Evolutionary conservation across 108 stramenopile genomes (phyloP), one percentile per base, ranked within the genome.

Genomic region (Pseudonitzschia pungens): DNA sequence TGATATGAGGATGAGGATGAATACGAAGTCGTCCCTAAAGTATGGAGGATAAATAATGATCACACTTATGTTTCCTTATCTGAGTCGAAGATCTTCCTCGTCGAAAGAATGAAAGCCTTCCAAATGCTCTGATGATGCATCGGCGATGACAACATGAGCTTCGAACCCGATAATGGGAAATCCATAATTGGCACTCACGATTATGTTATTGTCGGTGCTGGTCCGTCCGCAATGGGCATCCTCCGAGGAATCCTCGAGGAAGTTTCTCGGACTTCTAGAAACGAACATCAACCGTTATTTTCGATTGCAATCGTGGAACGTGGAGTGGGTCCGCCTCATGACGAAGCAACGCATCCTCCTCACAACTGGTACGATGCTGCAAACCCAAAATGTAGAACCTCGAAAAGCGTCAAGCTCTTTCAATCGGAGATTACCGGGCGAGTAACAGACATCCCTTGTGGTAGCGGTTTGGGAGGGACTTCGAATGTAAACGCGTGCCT

Each of bases 401-500:
- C 32, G n/a, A 32, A 54, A 9, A 79, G 68, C 31, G 78, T 79
- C 18, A 24, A 22, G 11, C 51, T 56, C 1, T 55, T 70, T 14
- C 33, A 68, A 20, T 51, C 78, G 4, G 26, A 33, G 10, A 73
- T 79, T 20, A 56, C 45, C 0, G 72, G 69, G 54, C 75, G 90
- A 41, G 60, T 65, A 20, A 60, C 87, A 44, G 84, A 86, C 53
- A 58, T 88, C 21, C 91, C 91, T 0, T 81, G 77, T 1, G 92
- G 92, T 40, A 62, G 59, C 58, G 44, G 87, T 85, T 75, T 81
- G 45, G 92, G 92, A 29, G 92, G 92, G 0, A 73, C 83, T 15
- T 89, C 88, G n/a, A 89, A 87, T 57, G 81, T 91, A 28, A 78
- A 93, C 74, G 92, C 92, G 5, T 77, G 87, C n/a, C 65, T 93